Evolutionary conservation across 768 basidiomycete species (phyloP).

Genomic region (Termitomyces sp.): DNA sequence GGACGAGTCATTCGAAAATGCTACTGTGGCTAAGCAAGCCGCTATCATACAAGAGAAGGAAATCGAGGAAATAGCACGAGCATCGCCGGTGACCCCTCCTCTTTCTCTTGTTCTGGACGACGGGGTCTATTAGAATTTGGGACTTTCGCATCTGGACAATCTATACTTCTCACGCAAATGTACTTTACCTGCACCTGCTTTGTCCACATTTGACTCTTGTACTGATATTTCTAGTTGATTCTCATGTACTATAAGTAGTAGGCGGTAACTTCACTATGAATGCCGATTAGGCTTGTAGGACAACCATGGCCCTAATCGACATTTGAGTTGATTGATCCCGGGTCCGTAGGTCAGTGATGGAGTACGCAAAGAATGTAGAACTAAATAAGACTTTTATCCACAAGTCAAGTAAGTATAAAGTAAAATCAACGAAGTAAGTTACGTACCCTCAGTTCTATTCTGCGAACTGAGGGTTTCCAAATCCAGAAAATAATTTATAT

Average conservation of each 20-base stretch:
- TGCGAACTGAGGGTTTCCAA: no score
- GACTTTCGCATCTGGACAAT: neutral
- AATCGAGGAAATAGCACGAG: slow-evolving; percentile 49
- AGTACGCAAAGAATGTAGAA: no score
- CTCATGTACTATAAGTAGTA: neutral
- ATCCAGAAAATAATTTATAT: no score
- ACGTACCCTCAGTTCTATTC: no score
- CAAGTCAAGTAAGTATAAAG: no score
- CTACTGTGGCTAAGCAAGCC: slow-evolving; percentile 53
- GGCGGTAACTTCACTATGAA: no score
- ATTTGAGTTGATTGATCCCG: no score
- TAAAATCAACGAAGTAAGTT: no score
- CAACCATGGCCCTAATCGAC: no score
- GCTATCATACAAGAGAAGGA: slow-evolving; percentile 58
- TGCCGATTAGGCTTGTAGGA: no score
- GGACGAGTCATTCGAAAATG: slow-evolving; percentile 48
- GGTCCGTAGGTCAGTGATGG: no score
- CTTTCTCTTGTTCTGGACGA: slow-evolving; percentile 22
- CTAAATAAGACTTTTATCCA: no score
- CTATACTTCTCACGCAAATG: neutral
- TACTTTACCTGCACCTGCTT: neutral
- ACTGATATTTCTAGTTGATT: neutral
- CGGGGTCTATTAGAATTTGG: slow-evolving; percentile 2
- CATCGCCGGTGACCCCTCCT: slow-evolving; percentile 47
- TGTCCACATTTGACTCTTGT: neutral